Percentiles rank a stretch among this genome's conserved stretches.
These are phyloP conservation scores for Fusarium continuum DNA, from an alignment of 2,329 filamentous ascomycete genomes.

Conservation along the genomic window DNA sequence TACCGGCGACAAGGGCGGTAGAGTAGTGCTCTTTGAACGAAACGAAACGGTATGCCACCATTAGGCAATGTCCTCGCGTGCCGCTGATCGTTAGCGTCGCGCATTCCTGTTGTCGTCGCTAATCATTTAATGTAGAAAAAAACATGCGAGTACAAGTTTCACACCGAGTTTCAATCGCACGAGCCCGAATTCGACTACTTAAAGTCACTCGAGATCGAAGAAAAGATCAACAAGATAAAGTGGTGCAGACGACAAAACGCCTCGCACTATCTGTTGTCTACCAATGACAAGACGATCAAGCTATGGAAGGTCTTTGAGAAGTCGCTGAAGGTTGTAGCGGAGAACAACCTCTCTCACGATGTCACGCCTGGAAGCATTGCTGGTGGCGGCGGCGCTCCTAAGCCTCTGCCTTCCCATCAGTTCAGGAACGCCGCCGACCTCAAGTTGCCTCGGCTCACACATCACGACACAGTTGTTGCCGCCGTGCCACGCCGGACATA, in stretches of 20 bases:
- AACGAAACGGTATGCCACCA: conserved; percentile 84
- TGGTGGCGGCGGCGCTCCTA: conserved; percentile 80
- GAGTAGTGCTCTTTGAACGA: conserved; percentile 86
- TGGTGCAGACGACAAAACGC: conserved; percentile 99
- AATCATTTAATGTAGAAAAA: conserved; percentile 77
- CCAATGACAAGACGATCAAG: conserved; percentile 99
- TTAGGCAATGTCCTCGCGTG: neutral
- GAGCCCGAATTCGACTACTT: conserved; percentile 99
- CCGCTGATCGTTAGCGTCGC: neutral
- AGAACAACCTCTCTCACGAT: conserved; percentile 98
- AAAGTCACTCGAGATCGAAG: conserved; percentile 98
- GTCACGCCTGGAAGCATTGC: conserved; percentile 79
- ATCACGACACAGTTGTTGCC: conserved; percentile 97
- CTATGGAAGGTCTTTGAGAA: conserved; percentile 99
- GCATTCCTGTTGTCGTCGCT: conserved; percentile 14
- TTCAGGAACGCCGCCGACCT: conserved; percentile 86
- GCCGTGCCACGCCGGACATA: conserved; percentile 96
- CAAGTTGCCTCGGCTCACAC: conserved; percentile 94
- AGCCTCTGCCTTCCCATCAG: conserved; percentile 71
- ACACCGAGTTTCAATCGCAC: conserved; percentile 99
- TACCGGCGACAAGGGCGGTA: conserved; percentile 88
- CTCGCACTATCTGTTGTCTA: conserved; percentile 96
- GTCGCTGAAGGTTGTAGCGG: conserved; percentile 96
- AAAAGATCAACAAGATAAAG: conserved; percentile 99
- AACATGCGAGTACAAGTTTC: conserved; percentile 99